Percentiles rank a stretch among this genome's conserved stretches.
Conservation (phyloP, 2,329 filamentous ascomycete species). For the Tolypocladium nubicola region DNA sequence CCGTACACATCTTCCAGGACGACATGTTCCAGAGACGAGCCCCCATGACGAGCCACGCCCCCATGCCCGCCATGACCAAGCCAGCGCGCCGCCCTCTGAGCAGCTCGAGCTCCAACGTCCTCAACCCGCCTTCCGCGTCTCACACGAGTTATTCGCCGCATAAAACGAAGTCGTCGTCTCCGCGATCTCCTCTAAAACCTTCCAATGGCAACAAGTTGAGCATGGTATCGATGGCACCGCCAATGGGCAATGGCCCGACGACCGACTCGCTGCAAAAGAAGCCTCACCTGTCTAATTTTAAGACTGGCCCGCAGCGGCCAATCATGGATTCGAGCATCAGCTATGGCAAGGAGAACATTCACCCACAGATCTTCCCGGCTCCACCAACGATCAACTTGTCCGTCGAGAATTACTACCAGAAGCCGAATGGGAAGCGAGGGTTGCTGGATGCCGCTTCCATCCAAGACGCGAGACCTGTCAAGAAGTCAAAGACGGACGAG, state of each 20-base stretch:
- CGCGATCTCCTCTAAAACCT: slow-evolving; percentile 44
- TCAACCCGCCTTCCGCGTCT: slow-evolving; percentile 50
- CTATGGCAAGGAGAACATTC: slow-evolving; percentile 47
- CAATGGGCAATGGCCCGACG: slow-evolving; percentile 37
- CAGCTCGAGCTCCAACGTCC: slow-evolving; percentile 48
- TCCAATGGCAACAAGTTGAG: slow-evolving; percentile 51
- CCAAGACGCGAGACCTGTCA: slow-evolving; percentile 54
- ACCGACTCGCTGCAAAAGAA: slow-evolving; percentile 65
- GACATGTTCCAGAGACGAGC: slow-evolving; percentile 33
- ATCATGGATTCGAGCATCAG: slow-evolving; percentile 28
- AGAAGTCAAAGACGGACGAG: slow-evolving; percentile 58
- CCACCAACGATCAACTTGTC: slow-evolving; percentile 36
- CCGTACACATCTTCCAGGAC: slow-evolving; percentile 43
- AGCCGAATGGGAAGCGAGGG: slow-evolving; percentile 45
- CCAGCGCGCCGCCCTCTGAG: slow-evolving; percentile 36
- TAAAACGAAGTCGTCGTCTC: slow-evolving; percentile 55
- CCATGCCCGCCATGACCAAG: slow-evolving; percentile 41
- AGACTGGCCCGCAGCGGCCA: slow-evolving; percentile 44
- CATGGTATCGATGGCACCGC: slow-evolving; percentile 57
- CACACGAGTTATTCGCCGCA: slow-evolving; percentile 54
- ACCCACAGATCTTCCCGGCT: slow-evolving; percentile 39
- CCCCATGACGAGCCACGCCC: slow-evolving; percentile 44
- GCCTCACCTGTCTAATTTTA: slow-evolving; percentile 47
- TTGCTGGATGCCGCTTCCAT: slow-evolving; percentile 65
- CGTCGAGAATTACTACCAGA: slow-evolving; percentile 42